Evolutionary conservation across 768 basidiomycete genomes (phyloP).

Genomic region (Hortiboletus campestris): DNA sequence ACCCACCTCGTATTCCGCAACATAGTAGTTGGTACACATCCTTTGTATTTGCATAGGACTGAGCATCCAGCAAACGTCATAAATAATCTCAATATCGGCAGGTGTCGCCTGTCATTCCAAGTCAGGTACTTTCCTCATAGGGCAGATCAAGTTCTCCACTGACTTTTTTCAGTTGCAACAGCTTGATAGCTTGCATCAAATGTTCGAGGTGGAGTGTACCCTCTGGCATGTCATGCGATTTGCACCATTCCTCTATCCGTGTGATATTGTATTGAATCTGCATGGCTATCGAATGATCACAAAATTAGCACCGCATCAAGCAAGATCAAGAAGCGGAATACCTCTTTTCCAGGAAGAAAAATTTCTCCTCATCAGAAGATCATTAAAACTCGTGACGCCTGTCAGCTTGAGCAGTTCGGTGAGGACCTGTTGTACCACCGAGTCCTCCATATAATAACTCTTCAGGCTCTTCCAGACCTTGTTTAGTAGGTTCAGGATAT

Average conservation of each 20-base stretch:
- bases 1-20: constrained; percentile 94
- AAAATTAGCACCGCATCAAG: background rate
- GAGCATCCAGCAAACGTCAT: constrained; percentile 99
- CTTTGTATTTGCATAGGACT: constrained; percentile 99
- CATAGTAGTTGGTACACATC: constrained; percentile 98
- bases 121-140: constrained; percentile 6
- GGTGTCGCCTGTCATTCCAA: constrained; percentile 65
- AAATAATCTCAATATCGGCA: constrained; percentile 97
- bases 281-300: constrained; percentile 66
- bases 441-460: constrained; percentile 98
- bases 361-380: constrained; percentile 96
- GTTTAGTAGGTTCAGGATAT: constrained; percentile 93
- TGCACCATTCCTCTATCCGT: constrained; percentile 98
- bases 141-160: constrained; percentile 9
- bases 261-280: constrained; percentile 99
- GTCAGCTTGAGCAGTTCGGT: constrained; percentile 94
- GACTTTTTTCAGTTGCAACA: constrained; percentile 96
- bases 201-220: constrained; percentile 97
- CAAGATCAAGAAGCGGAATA: constrained; percentile 35
- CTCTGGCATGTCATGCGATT: constrained; percentile 99
- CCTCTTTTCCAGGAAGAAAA: constrained; percentile 99
- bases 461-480: constrained; percentile 98
- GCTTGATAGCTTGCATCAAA: constrained; percentile 98
- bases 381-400: constrained; percentile 97
- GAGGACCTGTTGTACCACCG: constrained; percentile 91